Percentiles rank a stretch among this genome's conserved stretches.
These are phyloP conservation scores for Saccharum hybrid DNA, from an alignment of 202 grass and related monocot species.

Conservation along the genomic window DNA sequence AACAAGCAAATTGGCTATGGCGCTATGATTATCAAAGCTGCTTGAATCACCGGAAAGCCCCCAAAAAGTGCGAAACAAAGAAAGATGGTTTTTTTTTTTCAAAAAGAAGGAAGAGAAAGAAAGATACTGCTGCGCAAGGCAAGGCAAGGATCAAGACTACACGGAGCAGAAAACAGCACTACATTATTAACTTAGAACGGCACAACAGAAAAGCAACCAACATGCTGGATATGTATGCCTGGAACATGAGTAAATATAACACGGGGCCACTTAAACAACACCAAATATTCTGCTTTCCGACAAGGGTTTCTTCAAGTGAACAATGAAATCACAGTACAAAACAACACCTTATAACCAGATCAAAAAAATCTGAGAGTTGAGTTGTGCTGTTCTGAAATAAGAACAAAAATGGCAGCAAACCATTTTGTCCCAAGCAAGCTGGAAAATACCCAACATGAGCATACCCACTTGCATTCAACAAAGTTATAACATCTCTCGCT, in stretches of 20 bases:
- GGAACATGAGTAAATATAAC: background rate
- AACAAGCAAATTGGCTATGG: background rate
- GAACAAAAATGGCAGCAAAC: background rate
- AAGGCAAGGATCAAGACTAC: background rate
- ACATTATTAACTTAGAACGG: background rate
- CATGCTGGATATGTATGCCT: background rate
- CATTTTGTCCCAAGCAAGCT: background rate
- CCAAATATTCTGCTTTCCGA: slow-evolving; percentile 1
- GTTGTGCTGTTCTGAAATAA: slow-evolving; percentile 17
- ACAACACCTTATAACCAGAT: slow-evolving; percentile 21
- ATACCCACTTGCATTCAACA: slow-evolving; percentile 2
- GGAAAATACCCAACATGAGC: background rate
- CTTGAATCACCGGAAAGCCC: background rate
- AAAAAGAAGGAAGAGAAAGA: background rate
- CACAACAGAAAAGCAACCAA: background rate
- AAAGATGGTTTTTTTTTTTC: too few species aligned
- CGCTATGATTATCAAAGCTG: background rate
- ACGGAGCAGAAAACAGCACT: background rate
- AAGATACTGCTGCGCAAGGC: background rate
- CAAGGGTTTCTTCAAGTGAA: background rate
- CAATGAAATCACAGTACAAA: slow-evolving; percentile 20
- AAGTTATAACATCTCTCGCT: slow-evolving; percentile 33
- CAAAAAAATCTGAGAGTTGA: slow-evolving; percentile 1
- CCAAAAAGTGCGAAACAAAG: background rate
- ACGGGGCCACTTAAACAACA: background rate